Conservation (phyloP, 2,329 filamentous ascomycete genomes). For the Lithohypha guttulata region DNA sequence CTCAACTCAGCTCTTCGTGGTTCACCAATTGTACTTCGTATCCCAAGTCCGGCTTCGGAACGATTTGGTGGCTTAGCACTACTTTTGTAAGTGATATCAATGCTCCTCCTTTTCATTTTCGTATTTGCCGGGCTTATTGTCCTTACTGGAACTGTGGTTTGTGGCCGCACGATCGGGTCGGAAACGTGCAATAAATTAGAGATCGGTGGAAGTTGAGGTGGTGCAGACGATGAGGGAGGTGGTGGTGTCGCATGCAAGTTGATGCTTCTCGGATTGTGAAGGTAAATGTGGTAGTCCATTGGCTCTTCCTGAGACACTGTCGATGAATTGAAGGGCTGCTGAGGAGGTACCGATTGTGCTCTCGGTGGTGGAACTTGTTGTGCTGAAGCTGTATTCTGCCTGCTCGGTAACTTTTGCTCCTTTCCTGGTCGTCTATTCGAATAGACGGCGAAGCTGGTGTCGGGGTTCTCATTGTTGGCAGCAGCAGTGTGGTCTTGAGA, state of each 20-base stretch:
- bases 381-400: slow-evolving; percentile 1
- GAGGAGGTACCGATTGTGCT: background rate
- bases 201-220: background rate
- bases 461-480: background rate
- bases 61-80: background rate
- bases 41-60: background rate
- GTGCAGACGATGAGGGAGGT: background rate
- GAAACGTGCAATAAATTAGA: background rate
- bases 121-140: slow-evolving; percentile 1
- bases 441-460: background rate
- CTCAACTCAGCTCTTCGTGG: too few relatives aligned
- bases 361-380: background rate
- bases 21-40: background rate
- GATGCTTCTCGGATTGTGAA: slow-evolving; percentile 6
- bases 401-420: background rate
- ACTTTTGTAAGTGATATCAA: slow-evolving; percentile 2
- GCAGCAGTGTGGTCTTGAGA: background rate
- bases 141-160: slow-evolving; percentile 1
- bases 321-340: background rate
- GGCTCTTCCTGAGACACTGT: background rate
- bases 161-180: background rate
- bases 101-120: slow-evolving; percentile 7
- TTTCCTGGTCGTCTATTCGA: background rate
- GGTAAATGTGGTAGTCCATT: slow-evolving; percentile 8
- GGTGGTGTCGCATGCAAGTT: slow-evolving; percentile 6